Base-by-base conservation (phyloP, 2,329 filamentous ascomycete species). In the Proliferodiscus dingleyae region DNA sequence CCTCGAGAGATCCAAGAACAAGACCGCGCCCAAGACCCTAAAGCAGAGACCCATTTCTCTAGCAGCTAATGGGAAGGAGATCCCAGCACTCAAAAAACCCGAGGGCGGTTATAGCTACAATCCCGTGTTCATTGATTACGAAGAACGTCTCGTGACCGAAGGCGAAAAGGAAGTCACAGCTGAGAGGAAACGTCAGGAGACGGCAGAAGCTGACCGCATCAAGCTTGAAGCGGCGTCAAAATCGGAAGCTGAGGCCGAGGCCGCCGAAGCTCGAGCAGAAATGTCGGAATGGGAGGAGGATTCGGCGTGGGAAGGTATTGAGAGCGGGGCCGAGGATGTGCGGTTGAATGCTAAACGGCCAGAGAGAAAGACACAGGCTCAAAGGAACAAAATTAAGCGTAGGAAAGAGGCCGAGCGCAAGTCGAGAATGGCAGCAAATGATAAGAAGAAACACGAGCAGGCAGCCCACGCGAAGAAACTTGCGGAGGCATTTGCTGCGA, bases 31-130 rank as follows among this genome's bases (percentile, higher is more conserved):
- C 3, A 72, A 73, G 42, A 89, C 91, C 0, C 66, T 95, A 55
- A 84, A 84, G 58, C 77, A 85, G 47, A 78, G 85, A 30, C 87
- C 93, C 3, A 75, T 95, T 43, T 89, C 90, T 3, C 76, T 97
- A 23, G 78, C 87, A n/a, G 86, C 85, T 34, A 88, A 76, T 61
- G 90, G 89, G 29, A 95, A 91, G 65, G 67, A 77, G 0, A 73
- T 95, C 7, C 86, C 88, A 1, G 83, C 89, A 2, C 85, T 98
- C 1, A 74, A 77, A 50, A 86, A 82, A 60, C 93, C 93, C 1
- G 77, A 81, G 5, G 88, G 84, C 13, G 89, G 88, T 48, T 88
- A 84, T 66, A 95, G 88, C 58, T 98, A 98, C 71, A 98, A 98
- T 64, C 93, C 93, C 0, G 72, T 80, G 5, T 94, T 94, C 57